phyloP scores from a whole-genome alignment of 768 basidiomycete species.

The Suillus discolor region DNA sequence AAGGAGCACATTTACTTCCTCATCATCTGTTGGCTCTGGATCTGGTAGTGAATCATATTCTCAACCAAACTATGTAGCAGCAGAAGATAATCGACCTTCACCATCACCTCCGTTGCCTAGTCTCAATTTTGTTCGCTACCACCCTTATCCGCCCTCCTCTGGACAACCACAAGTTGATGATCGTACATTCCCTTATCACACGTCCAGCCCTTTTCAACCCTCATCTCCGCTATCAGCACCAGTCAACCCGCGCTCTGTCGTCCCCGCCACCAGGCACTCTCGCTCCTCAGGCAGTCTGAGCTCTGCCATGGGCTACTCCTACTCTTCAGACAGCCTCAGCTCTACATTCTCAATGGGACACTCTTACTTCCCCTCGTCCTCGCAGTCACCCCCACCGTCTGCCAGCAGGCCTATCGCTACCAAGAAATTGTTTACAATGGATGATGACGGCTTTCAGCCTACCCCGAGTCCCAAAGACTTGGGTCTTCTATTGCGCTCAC shows the following conservation, averaged over 20 bases:
- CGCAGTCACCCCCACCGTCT: slow-evolving; percentile 19
- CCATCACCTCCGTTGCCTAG: slow-evolving; percentile 64
- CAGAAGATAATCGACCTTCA: slow-evolving; percentile 51
- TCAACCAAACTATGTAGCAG: slow-evolving; percentile 44
- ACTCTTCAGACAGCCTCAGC: too few relatives aligned
- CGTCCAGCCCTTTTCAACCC: slow-evolving; percentile 34
- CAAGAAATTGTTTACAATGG: slow-evolving; percentile 25
- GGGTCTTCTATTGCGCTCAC: too few relatives aligned
- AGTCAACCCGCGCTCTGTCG: too few relatives aligned
- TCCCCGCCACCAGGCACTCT: slow-evolving; percentile 14
- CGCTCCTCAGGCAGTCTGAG: slow-evolving; percentile 13
- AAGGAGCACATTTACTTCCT: slow-evolving; percentile 47
- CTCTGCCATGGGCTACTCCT: too few relatives aligned
- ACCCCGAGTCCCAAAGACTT: slow-evolving; percentile 24
- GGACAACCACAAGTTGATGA: slow-evolving; percentile 32
- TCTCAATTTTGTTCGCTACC: slow-evolving; percentile 63
- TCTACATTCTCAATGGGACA: too few relatives aligned
- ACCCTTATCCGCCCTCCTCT: slow-evolving; percentile 39
- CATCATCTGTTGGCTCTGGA: slow-evolving; percentile 55
- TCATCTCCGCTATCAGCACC: slow-evolving; percentile 48
- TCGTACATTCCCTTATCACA: slow-evolving; percentile 28
- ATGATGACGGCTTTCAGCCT: slow-evolving; percentile 28
- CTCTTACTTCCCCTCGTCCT: too few relatives aligned
- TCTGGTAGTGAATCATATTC: slow-evolving; percentile 60
- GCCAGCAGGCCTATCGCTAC: slow-evolving; percentile 34